Conservation (phyloP, 2,329 filamentous ascomycete species). For the Leptographium flavum region DNA sequence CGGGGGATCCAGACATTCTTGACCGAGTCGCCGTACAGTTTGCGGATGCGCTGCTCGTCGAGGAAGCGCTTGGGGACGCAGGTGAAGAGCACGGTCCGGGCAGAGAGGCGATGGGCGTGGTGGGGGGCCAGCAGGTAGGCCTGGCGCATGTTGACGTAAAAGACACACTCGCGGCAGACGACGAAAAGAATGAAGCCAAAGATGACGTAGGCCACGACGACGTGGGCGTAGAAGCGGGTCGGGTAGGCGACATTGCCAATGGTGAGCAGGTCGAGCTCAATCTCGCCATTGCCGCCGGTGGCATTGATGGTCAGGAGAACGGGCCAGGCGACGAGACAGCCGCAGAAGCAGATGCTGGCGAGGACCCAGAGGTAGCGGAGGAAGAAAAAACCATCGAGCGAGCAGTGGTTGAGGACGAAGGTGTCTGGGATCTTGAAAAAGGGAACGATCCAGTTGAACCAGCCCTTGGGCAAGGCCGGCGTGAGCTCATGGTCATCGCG, state of each 20-base stretch:
- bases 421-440: slow-evolving; percentile 56
- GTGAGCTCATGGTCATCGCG: slow-evolving; percentile 39
- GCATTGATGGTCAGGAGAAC: slow-evolving; percentile 73
- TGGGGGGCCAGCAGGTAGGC: slow-evolving; percentile 79
- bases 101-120: slow-evolving; percentile 74
- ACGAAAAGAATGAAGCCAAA: slow-evolving; percentile 82
- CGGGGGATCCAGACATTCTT: slow-evolving; percentile 74
- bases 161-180: slow-evolving; percentile 79
- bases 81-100: slow-evolving; percentile 84
- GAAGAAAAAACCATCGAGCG: slow-evolving; percentile 78
- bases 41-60: slow-evolving; percentile 55
- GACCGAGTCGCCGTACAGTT: slow-evolving; percentile 66
- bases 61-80: slow-evolving; percentile 68
- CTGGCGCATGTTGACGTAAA: slow-evolving; percentile 86
- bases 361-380: slow-evolving; percentile 71
- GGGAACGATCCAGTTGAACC: slow-evolving; percentile 46
- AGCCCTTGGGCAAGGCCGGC: slow-evolving; percentile 37
- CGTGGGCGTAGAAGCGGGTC: slow-evolving; percentile 64
- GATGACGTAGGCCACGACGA: slow-evolving; percentile 68
- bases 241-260: slow-evolving; percentile 39
- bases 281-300: slow-evolving; percentile 53
- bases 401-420: slow-evolving; percentile 73
- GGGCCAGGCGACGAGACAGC: slow-evolving; percentile 71
- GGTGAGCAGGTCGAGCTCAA: slow-evolving; percentile 52
- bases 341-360: slow-evolving; percentile 65